A percentile compares a stretch with the other conserved stretches of the same genome.
These are phyloP conservation scores for Alternaria gaisen DNA, from an alignment of 2,329 filamentous ascomycete genomes.

Conservation along the genomic window DNA sequence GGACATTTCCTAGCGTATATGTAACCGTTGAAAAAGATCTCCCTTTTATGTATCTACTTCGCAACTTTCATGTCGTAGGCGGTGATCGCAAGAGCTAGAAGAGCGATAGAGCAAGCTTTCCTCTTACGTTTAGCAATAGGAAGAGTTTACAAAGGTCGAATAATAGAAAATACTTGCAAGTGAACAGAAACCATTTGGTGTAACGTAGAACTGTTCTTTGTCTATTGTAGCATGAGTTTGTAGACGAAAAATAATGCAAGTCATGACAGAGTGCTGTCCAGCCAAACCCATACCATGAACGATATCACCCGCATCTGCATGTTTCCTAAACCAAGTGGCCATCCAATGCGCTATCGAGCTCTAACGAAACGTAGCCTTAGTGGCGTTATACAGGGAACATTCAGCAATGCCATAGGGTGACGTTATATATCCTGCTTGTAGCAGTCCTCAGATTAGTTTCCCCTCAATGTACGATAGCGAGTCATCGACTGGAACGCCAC, in stretches of 20 bases:
- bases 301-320: not conserved
- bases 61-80: not conserved
- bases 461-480: conserved; percentile 44
- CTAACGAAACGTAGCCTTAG: not conserved
- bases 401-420: not conserved
- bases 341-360: not conserved
- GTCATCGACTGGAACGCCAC: conserved; percentile 48
- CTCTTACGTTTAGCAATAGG: not conserved
- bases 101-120: not conserved
- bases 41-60: not conserved
- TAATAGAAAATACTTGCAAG: not conserved
- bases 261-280: not conserved
- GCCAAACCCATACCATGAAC: not conserved
- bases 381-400: not conserved
- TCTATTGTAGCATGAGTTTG: not conserved
- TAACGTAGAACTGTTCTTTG: too few species aligned
- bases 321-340: not conserved
- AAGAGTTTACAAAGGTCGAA: not conserved
- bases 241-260: not conserved
- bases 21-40: not conserved
- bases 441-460: conserved; percentile 30
- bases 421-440: not conserved
- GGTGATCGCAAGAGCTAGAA: too few species aligned
- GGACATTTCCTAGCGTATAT: not conserved
- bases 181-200: not conserved